phyloP scores from a whole-genome alignment of 1,284 basidiomycete genomes.

The Ceratobasidium sp. region DNA sequence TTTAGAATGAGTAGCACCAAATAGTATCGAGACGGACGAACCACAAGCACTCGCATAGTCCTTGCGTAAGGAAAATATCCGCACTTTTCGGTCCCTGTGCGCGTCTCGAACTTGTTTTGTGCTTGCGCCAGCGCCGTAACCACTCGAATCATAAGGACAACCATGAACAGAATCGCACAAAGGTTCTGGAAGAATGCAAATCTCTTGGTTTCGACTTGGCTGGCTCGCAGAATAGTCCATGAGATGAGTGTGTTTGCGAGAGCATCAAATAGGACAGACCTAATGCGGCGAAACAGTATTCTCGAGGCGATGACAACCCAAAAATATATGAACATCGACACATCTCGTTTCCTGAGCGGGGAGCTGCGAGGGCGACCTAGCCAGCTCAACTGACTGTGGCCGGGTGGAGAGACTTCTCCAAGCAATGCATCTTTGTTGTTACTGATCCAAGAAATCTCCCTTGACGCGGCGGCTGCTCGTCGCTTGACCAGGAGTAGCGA shows the following conservation, averaged over 20 bases:
- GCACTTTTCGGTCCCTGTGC: background rate
- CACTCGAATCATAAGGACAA: background rate
- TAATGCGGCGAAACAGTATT: slow-evolving; percentile 8
- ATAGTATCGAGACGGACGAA: background rate
- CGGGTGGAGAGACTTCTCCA: slow-evolving; percentile 10
- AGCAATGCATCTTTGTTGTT: slow-evolving; percentile 18
- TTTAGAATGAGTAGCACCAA: too few species aligned
- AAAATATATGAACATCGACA: background rate
- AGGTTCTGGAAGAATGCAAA: slow-evolving; percentile 23
- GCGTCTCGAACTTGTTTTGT: slow-evolving; percentile 9
- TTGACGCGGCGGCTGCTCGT: background rate
- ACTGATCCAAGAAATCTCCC: background rate
- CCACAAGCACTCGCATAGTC: slow-evolving; percentile 14
- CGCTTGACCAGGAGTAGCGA: background rate
- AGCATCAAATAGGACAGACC: background rate
- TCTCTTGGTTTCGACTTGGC: slow-evolving; percentile 20
- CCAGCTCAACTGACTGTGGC: background rate
- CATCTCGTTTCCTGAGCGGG: background rate
- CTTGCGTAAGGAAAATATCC: background rate
- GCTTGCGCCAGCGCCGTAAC: background rate
- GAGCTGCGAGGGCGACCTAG: background rate
- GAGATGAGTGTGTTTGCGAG: background rate
- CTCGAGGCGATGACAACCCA: background rate
- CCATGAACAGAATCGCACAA: slow-evolving; percentile 4
- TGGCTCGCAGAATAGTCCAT: too few species aligned